Percentiles rank a stretch among this genome's conserved stretches.
Conservation (phyloP, 2,329 filamentous ascomycete genomes). For the Thermothelomyces thermophilus region DNA sequence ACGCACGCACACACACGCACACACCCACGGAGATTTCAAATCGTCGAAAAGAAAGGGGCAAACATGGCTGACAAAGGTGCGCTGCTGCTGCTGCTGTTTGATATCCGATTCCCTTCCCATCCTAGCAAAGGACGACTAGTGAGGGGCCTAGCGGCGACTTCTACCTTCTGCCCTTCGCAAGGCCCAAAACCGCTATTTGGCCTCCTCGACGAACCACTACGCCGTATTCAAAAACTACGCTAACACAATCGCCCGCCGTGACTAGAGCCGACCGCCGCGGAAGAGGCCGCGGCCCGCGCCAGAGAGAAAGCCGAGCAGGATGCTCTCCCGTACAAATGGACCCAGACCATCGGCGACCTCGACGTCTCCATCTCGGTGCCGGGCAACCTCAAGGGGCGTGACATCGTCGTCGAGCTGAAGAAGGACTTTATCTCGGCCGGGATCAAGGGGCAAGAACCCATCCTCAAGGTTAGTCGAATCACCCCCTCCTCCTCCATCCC, state of each 20-base stretch:
- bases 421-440: slow-evolving; percentile 71
- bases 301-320: slow-evolving; percentile 84
- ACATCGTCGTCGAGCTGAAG: slow-evolving; percentile 77
- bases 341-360: slow-evolving; percentile 82
- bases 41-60: neutral
- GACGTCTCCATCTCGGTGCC: slow-evolving; percentile 74
- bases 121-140: no score
- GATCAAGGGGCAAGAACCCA: slow-evolving; percentile 80
- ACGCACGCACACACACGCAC: neutral
- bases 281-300: slow-evolving; percentile 53
- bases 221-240: no score
- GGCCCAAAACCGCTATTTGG: neutral
- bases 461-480: slow-evolving; percentile 65
- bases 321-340: slow-evolving; percentile 94
- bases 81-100: no score
- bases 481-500: slow-evolving; percentile 32
- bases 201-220: neutral
- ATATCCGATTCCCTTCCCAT: no score
- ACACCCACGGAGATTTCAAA: no score
- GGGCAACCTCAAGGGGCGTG: slow-evolving; percentile 74
- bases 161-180: neutral
- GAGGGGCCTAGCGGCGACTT: no score
- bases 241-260: slow-evolving; percentile 13
- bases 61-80: slow-evolving; percentile 39
- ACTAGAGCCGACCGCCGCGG: slow-evolving; percentile 49